These are phyloP conservation scores for Centella asiatica DNA, from an alignment of 129 eudicot species.

Conservation along the genomic window DNA sequence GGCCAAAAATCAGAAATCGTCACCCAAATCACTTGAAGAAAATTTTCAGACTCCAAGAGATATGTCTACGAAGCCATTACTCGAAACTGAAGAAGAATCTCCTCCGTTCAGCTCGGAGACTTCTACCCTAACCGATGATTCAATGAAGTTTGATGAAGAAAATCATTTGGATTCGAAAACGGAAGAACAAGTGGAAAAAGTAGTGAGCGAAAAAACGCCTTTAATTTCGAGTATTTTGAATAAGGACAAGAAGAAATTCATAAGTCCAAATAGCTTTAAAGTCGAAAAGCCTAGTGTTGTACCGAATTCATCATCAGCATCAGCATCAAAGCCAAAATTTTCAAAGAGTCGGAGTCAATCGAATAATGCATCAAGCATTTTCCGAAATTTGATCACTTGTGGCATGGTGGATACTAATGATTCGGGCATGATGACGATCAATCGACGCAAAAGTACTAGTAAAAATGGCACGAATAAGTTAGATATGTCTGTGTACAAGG, in stretches of 20 bases:
- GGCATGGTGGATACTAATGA: slow-evolving; percentile 53
- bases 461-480: slow-evolving; percentile 1
- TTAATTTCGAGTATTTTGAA: slow-evolving; percentile 6
- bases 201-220: slow-evolving; percentile 15
- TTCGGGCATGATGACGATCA: slow-evolving; percentile 32
- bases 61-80: slow-evolving; percentile 29
- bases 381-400: slow-evolving; percentile 52
- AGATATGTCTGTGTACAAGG: slow-evolving; percentile 23
- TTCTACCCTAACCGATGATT: slow-evolving; percentile 46
- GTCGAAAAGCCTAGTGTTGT: neutral
- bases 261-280: slow-evolving; percentile 3
- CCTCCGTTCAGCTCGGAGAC: slow-evolving; percentile 40
- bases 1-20: slow-evolving; percentile 18
- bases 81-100: slow-evolving; percentile 45
- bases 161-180: slow-evolving; percentile 9
- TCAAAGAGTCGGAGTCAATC: slow-evolving; percentile 35
- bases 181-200: slow-evolving; percentile 13
- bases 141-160: slow-evolving; percentile 26
- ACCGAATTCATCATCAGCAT: slow-evolving; percentile 1
- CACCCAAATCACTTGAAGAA: slow-evolving; percentile 11
- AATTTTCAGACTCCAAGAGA: slow-evolving; percentile 20
- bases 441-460: slow-evolving; percentile 19
- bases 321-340: slow-evolving; percentile 12
- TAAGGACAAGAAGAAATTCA: slow-evolving; percentile 26
- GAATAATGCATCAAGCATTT: slow-evolving; percentile 30